Conservation (phyloP, 2,329 filamentous ascomycete species). For the Aspergillus sp. region DNA sequence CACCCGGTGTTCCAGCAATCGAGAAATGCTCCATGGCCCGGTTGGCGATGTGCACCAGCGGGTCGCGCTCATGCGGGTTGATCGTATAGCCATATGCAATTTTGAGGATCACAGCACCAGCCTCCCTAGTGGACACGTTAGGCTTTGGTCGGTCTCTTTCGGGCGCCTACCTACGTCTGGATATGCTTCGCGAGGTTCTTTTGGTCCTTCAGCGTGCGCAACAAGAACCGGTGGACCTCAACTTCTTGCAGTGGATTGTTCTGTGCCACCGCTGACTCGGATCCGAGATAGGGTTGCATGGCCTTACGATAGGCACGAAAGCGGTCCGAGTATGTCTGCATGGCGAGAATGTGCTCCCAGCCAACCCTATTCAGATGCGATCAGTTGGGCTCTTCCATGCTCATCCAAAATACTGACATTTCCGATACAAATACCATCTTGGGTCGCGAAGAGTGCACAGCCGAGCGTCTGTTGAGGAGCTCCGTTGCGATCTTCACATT, state of each 20-base stretch:
- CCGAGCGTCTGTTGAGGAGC: slow-evolving; percentile 22
- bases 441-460: slow-evolving; percentile 17
- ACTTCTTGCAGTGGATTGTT: slow-evolving; percentile 35
- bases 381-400: neutral
- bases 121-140: slow-evolving; percentile 16
- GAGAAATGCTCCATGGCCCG: slow-evolving; percentile 34
- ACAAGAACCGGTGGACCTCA: slow-evolving; percentile 36
- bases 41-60: slow-evolving; percentile 34
- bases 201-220: slow-evolving; percentile 32
- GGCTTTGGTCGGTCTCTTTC: slow-evolving; percentile 3
- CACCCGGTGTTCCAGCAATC: slow-evolving; percentile 32
- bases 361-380: slow-evolving; percentile 20
- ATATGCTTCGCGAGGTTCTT: slow-evolving; percentile 34
- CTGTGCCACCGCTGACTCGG: slow-evolving; percentile 27
- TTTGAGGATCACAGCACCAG: slow-evolving; percentile 33
- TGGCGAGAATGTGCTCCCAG: slow-evolving; percentile 27
- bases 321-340: slow-evolving; percentile 26
- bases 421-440: slow-evolving; percentile 20
- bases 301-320: slow-evolving; percentile 37
- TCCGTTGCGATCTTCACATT: slow-evolving; percentile 18
- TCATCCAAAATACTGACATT: slow-evolving; percentile 18
- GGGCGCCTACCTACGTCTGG: slow-evolving; percentile 11
- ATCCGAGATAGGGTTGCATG: slow-evolving; percentile 36
- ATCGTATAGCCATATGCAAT: slow-evolving; percentile 28
- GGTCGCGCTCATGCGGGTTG: slow-evolving; percentile 14